phyloP scores from a whole-genome alignment of 2,329 filamentous ascomycete genomes.

The Rugonectria rugulosa region DNA sequence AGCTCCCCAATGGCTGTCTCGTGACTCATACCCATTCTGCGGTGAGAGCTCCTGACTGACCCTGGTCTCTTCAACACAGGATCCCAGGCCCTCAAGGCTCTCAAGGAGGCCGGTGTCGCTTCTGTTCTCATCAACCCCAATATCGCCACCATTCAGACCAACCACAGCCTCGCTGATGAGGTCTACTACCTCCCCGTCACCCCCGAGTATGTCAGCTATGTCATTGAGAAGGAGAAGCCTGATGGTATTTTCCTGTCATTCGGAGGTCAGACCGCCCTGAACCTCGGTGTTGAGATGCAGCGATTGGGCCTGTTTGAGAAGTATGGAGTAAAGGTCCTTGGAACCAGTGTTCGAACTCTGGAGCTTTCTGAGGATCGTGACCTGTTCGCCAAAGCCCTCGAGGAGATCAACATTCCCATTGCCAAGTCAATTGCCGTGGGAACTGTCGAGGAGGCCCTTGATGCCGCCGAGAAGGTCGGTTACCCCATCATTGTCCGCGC shows the following conservation, averaged over 20 bases:
- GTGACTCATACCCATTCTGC: conserved; percentile 25
- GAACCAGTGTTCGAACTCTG: conserved; percentile 92
- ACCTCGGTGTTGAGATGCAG: conserved; percentile 97
- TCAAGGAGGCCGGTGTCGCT: conserved; percentile 91
- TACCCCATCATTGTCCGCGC: conserved; percentile 99
- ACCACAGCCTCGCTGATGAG: conserved; percentile 94
- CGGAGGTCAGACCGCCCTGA: conserved; percentile 95
- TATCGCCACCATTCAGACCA: conserved; percentile 97
- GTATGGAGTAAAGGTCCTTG: conserved; percentile 93
- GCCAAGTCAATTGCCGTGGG: conserved; percentile 93
- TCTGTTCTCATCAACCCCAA: conserved; percentile 98
- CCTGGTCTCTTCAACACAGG: conserved; percentile 60
- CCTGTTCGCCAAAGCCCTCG: conserved; percentile 91
- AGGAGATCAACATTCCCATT: conserved; percentile 97
- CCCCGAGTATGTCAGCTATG: conserved; percentile 95
- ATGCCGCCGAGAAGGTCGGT: conserved; percentile 84
- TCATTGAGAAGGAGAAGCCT: conserved; percentile 94
- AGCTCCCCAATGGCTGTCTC: background rate
- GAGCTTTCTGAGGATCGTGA: conserved; percentile 97
- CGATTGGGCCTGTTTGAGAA: conserved; percentile 94
- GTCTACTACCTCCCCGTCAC: conserved; percentile 99
- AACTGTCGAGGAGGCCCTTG: conserved; percentile 90
- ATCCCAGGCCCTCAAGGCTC: conserved; percentile 93
- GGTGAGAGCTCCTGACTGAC: conserved; percentile 29
- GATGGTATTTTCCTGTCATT: conserved; percentile 98